Conservation (phyloP, 768 basidiomycete genomes). For the Hypsizygus marmoreus region DNA sequence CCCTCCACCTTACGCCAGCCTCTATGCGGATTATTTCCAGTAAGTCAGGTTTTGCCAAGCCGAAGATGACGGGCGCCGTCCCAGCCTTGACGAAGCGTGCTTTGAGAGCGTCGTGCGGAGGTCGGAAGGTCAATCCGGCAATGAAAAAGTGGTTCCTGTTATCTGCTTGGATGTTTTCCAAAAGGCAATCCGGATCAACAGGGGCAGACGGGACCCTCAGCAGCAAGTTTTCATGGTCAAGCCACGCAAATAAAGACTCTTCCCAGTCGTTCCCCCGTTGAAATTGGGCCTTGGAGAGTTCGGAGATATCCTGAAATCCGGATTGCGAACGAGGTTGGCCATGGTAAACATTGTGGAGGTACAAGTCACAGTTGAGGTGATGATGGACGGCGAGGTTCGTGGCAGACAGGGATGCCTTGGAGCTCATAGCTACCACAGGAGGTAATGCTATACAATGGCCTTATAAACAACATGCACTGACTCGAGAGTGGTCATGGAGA, state of each 20-base stretch:
- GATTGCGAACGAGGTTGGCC: conserved; percentile 2
- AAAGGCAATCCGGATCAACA: conserved; percentile 31
- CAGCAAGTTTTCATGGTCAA: conserved; percentile 41
- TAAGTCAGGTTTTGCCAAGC: conserved; percentile 51
- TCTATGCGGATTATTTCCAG: conserved; percentile 41
- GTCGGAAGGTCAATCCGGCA: conserved; percentile 42
- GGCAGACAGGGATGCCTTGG: conserved; percentile 40
- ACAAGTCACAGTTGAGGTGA: conserved; percentile 49
- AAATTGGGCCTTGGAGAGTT: conserved; percentile 32
- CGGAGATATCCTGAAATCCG: conserved; percentile 28
- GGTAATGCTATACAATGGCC: too few species aligned
- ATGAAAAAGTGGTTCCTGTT: conserved; percentile 48
- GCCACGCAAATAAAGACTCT: conserved; percentile 38
- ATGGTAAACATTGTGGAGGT: conserved; percentile 44
- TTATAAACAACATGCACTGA: too few species aligned
- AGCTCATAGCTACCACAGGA: too few species aligned
- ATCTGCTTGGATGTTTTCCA: conserved; percentile 45
- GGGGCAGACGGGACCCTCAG: conserved; percentile 40
- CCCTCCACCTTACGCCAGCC: conserved; percentile 42
- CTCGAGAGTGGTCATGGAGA: too few species aligned
- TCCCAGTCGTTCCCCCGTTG: conserved; percentile 51
- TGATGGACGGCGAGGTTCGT: conserved; percentile 49
- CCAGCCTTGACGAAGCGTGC: conserved; percentile 33
- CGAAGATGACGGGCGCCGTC: conserved; percentile 39
- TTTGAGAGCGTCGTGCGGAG: conserved; percentile 37